Evolutionary conservation across 164 flowering plant genomes (phyloP).

Genomic region (Cinnamomum micranthum): DNA sequence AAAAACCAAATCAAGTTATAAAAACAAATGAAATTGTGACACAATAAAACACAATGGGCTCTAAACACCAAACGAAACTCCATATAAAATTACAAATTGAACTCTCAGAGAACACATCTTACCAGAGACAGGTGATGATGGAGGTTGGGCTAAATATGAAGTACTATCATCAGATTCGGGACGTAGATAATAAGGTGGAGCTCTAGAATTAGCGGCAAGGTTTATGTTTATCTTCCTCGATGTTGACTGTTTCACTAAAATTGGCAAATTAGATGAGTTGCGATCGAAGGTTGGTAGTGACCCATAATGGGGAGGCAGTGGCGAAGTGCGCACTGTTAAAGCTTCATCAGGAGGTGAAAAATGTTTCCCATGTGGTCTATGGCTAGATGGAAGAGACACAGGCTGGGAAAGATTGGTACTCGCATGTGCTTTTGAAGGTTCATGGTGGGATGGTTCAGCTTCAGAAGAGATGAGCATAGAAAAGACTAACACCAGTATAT

Average conservation of each 20-base stretch:
- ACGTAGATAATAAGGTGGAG: constrained; percentile 23
- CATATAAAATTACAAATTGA: background rate
- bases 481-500: background rate
- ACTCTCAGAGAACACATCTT: constrained; percentile 10
- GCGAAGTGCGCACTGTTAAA: constrained; percentile 20
- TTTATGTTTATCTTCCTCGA: constrained; percentile 23
- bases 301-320: constrained; percentile 46
- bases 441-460: constrained; percentile 1
- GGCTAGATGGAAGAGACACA: constrained; percentile 28
- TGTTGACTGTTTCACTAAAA: constrained; percentile 42
- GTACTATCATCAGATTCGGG: constrained; percentile 9
- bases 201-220: constrained; percentile 30
- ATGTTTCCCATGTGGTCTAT: constrained; percentile 24
- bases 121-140: constrained; percentile 61
- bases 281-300: constrained; percentile 39
- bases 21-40: too few relatives aligned
- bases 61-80: background rate
- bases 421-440: constrained; percentile 2
- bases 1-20: too few relatives aligned
- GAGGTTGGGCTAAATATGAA: constrained; percentile 60
- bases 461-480: background rate
- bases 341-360: constrained; percentile 25
- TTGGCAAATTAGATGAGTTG: constrained; percentile 37
- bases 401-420: constrained; percentile 37
- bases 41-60: too few relatives aligned